Evolutionary conservation across 2,329 filamentous ascomycete species (phyloP).

Genomic region (Reticulascus tulasneorum): DNA sequence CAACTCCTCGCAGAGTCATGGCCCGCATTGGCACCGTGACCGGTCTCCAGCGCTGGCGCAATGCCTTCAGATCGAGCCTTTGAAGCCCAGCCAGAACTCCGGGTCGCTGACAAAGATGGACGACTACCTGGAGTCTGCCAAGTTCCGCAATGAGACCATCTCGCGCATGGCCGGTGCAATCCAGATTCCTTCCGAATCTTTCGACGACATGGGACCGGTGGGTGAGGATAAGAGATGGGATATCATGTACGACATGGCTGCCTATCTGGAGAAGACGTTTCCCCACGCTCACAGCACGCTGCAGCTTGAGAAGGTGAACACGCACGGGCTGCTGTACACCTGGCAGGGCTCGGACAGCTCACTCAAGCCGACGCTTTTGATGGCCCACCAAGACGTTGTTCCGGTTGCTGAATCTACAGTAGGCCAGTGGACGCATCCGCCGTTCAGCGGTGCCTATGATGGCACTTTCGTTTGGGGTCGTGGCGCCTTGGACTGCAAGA

Average conservation of each 20-base stretch:
- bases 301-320: conserved; percentile 52
- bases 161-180: conserved; percentile 40
- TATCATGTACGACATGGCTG: conserved; percentile 50
- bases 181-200: conserved; percentile 51
- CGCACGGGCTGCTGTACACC: conserved; percentile 54
- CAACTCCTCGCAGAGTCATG: conserved; percentile 3
- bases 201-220: conserved; percentile 50
- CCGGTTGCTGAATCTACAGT: conserved; percentile 49
- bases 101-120: conserved; percentile 26
- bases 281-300: conserved; percentile 45
- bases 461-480: conserved; percentile 59
- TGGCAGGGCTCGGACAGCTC: conserved; percentile 46
- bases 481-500: conserved; percentile 58
- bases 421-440: conserved; percentile 54
- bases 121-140: conserved; percentile 22
- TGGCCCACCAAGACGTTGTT: conserved; percentile 64
- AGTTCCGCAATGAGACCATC: conserved; percentile 28
- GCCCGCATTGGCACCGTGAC: not conserved
- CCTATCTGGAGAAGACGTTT: conserved; percentile 45
- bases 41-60: conserved; percentile 7
- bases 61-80: conserved; percentile 29
- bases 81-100: conserved; percentile 22
- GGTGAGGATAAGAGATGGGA: conserved; percentile 56
- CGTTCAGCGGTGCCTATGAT: conserved; percentile 55
- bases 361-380: conserved; percentile 53